Evolutionary conservation across 2,329 filamentous ascomycete species (phyloP), one percentile per base, ranked within the genome.

Genomic region (Mycosphaerella sp.): DNA sequence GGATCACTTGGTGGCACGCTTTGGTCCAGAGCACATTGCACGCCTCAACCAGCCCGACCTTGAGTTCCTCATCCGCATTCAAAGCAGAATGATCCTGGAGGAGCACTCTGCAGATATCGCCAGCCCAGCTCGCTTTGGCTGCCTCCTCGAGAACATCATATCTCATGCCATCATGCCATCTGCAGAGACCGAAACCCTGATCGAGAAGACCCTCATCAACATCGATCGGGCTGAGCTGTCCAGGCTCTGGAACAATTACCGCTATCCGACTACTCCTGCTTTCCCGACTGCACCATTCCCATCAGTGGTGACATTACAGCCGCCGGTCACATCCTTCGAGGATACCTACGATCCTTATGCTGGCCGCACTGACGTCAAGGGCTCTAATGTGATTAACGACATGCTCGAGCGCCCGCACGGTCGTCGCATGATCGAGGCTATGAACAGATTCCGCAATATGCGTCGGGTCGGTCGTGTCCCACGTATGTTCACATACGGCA

Each of bases 401-500:
- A 82, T 93, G 62, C 80, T 97, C 21, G 92, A 97, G 74, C 88
- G 86, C 65, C 80, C 82, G 39, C 84, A 85, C 64, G 86, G 86
- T 47, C 84, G 86, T 55, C 62, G 66, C 38, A 78, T 96, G 57
- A 85, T 85, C 59, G 89, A 95, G 60, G 89, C 90, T 36, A 75
- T 97, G 58, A 79, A 78, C 59, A 86, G 89, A 63, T 89, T 97
- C 73, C 87, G 85, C 69, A 95, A 95, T 74, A 95, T 96, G 77
- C 90, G 93, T 60, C 89, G 91, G 55, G 83, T 88, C 66, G 91
- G 92, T 59, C 85, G 90, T 67, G 90, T 96, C 69, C 90, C 92
- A 49, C 84, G 92, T 56, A 97, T 97, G 75, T 93, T 95, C 71
- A 95, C 91, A 1, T 96, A 97, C 65, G 90, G 91, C 47, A 97